Base-by-base conservation (phyloP, 495 filamentous ascomycete genomes). In the Aspergillus indologenus region DNA sequence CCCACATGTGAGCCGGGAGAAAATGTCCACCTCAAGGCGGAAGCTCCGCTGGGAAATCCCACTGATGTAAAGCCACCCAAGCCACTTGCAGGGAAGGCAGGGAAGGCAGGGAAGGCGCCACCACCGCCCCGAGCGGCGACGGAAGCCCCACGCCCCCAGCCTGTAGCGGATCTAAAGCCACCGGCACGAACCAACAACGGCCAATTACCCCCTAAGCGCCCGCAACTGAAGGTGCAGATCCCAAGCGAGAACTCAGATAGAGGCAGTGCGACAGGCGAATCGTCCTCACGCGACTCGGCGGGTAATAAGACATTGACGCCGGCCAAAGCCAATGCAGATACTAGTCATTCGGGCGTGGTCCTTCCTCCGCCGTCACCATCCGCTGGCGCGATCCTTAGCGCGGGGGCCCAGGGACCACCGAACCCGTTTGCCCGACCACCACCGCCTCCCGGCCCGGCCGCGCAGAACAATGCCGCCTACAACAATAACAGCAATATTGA, bases 291-390 rank as follows among this genome's bases (percentile, higher is more conserved):
- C 19, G 88, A 86, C 53, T 85, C 89, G 2, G 80, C 84, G n/a
- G 80, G 79, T 1, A 82, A 81, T 29, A 80, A 82, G 19, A 75
- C 74, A 12, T 71, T 71, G 18, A 85, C 79, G 23, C 79, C 79
- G 18, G 75, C 76, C 8, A 80, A 80, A 63, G 73, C 73, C 6
- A 77, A 68, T 60, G 75, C 77, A 2, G 87, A 89, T 22, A 79
- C 80, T 31, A 83, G 84, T 59, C 79, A 80, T 46, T 78, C 83
- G 8, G 84, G 87, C 44, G 85, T 92, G 14, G 90, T 96, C 2
- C 83, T 98, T 20, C 95, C 95, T 8, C 94, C 94, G 15, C 95
- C 94, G 8, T 97, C 94, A 5, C 94, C 94, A 0, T 92, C 88
- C 18, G 88, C 90, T 9, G 89, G 90, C 17, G 84, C 90, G 2